Percentiles rank a stretch among this genome's conserved stretches.
Evolutionary conservation across 257 asterid genomes (phyloP).

Genomic region (Nicotiana tomentosiformis): DNA sequence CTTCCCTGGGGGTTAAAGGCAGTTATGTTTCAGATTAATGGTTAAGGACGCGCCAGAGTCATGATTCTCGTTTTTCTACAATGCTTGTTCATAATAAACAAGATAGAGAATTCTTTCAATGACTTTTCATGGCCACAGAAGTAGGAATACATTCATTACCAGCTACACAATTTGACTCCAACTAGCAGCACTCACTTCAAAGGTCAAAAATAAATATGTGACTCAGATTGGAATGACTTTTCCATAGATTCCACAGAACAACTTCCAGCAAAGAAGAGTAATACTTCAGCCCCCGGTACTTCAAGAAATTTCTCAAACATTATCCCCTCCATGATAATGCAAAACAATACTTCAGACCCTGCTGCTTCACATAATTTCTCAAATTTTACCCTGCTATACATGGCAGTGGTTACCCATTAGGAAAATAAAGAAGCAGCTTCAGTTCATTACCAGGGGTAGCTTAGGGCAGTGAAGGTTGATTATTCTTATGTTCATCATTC

Average conservation of each 20-base stretch:
- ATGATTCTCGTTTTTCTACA: not conserved
- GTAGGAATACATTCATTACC: not conserved
- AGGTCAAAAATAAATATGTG: not conserved
- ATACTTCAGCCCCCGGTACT: not conserved
- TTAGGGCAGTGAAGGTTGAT: not conserved
- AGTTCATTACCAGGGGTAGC: not conserved
- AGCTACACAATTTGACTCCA: not conserved
- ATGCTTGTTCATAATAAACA: not conserved
- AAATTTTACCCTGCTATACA: not conserved
- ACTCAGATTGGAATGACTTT: not conserved
- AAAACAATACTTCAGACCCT: not conserved
- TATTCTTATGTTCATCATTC: not conserved
- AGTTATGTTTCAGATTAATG: not conserved
- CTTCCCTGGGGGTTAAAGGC: not conserved
- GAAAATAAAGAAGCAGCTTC: not conserved
- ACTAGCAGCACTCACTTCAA: not conserved
- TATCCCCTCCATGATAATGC: not conserved
- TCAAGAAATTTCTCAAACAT: not conserved
- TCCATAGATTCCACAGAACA: not conserved
- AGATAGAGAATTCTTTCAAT: not conserved
- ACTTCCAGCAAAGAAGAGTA: not conserved
- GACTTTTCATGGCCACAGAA: not conserved
- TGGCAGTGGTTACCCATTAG: not conserved
- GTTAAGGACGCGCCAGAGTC: not conserved
- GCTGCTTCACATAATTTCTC: not conserved